Evolutionary conservation across 352 stramenopile genomes (phyloP).

Genomic region (Thraustochytrium sp.): DNA sequence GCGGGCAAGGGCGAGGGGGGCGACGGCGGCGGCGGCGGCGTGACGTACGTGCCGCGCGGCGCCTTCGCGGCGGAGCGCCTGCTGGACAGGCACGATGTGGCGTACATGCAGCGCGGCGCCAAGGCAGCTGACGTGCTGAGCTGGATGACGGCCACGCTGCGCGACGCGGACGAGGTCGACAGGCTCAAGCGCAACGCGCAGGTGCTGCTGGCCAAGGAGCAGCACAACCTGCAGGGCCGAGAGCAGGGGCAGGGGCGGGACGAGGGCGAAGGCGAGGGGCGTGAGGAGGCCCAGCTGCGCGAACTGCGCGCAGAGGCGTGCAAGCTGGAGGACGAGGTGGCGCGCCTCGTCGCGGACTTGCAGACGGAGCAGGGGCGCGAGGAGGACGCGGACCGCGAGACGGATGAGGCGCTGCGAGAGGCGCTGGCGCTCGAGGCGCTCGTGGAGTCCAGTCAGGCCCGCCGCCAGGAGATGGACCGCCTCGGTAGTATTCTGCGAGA

Average conservation of each 20-base stretch:
- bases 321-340: conserved; percentile 10
- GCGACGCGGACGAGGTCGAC: conserved; percentile 26
- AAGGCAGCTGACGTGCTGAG: conserved; percentile 40
- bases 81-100: no score
- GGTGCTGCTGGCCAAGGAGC: conserved; percentile 20
- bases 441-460: background rate
- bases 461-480: background rate
- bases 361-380: conserved; percentile 27
- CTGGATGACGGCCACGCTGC: conserved; percentile 7
- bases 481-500: background rate
- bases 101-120: no score
- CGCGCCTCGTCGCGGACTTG: background rate
- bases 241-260: no score
- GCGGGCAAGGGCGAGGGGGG: no score
- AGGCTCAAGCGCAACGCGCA: conserved; percentile 27
- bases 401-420: background rate
- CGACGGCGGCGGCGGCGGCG: no score
- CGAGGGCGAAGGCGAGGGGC: background rate
- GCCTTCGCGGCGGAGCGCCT: no score
- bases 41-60: no score
- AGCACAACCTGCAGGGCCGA: background rate
- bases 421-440: background rate
- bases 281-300: background rate
- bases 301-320: conserved; percentile 25
- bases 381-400: background rate